Evolutionary conservation across 345 rosid species (phyloP), one percentile per base, ranked within the genome.

Genomic region (Melaleuca quinquenervia): DNA sequence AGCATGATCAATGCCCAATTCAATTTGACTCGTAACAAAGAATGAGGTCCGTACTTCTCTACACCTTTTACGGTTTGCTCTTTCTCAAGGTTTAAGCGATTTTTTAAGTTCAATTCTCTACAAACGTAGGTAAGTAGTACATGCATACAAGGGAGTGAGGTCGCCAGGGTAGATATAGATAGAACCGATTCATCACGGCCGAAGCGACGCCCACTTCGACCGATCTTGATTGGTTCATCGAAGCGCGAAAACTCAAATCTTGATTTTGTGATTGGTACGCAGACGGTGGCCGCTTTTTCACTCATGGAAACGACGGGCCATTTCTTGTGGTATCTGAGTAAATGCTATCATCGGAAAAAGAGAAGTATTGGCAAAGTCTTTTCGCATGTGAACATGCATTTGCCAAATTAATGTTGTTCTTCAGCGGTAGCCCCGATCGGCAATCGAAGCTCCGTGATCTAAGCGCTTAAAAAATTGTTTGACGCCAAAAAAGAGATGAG

Each of bases 51-150:
- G 5, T 64, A 16, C 45, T 32, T 64, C 0, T 62, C 0, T 14
- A n/a, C 1, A 12, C 9, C 6, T 1, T 16, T 16, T 32, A 2
- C 12, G 11, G 0, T 32, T 32, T 0, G 1, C 1, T 3, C 0
- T 32, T 32, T 64, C 3, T 8, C 32, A 16, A 32, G 3, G 32
- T 64, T 64, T 8, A 32, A 8, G 45, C 16, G 5, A 1, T 18
- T 64, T 18, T 64, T 64, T 16, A 12, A 18, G 21, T 64, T 32
- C 0, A 6, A 32, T 64, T 32, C n/a, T 18, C 0, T 16, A 0
- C 18, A 3, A 0, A 64, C 20, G 1, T n/a, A 8, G 3, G 10
- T 8, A 18, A 32, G 24, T 16, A 32, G 12, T 10, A 16, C 24
- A 45, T 32, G 20, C 5, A 10, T 6, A 20, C 12, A 6, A 32